Conservation (phyloP, 768 basidiomycete genomes). For the Tylopilus sp. region DNA sequence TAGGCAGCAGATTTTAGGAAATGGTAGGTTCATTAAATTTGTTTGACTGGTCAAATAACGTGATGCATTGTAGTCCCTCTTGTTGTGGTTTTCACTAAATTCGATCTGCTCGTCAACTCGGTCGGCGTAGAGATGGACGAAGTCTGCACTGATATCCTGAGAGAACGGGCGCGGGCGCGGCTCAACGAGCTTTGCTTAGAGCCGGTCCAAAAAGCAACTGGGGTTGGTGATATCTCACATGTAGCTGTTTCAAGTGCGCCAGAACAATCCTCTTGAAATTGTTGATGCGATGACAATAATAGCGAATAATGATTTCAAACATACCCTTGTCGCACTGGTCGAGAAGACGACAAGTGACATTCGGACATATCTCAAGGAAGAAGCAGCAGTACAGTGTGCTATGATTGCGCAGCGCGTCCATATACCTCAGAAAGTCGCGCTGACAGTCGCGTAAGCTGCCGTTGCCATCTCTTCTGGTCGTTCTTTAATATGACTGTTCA, state of each 20-base stretch:
- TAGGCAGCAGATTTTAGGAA: constrained; percentile 1
- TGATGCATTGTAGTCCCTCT: not conserved
- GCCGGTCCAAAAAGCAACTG: not conserved
- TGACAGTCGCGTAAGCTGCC: not conserved
- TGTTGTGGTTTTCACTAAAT: constrained; percentile 1
- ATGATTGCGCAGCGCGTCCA: not conserved
- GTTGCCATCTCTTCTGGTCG: not conserved
- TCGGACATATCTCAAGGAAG: not conserved
- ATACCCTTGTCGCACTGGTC: not conserved
- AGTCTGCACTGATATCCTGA: not conserved
- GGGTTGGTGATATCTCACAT: not conserved
- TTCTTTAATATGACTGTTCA: not conserved
- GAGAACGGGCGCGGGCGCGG: not conserved
- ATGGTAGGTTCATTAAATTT: constrained; percentile 9
- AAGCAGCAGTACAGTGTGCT: not conserved
- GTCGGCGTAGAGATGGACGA: not conserved
- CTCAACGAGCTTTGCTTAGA: not conserved
- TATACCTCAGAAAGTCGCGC: not conserved
- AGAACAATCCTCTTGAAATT: not conserved
- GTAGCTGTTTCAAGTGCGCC: constrained; percentile 3
- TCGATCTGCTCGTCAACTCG: not conserved
- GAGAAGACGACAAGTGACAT: not conserved
- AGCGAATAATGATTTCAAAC: not conserved
- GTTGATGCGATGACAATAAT: not conserved
- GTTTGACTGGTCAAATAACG: too few species aligned